Evolutionary conservation across 257 asterid genomes (phyloP), one percentile per base, ranked within the genome.

Genomic region (Penstemon davidsonii): DNA sequence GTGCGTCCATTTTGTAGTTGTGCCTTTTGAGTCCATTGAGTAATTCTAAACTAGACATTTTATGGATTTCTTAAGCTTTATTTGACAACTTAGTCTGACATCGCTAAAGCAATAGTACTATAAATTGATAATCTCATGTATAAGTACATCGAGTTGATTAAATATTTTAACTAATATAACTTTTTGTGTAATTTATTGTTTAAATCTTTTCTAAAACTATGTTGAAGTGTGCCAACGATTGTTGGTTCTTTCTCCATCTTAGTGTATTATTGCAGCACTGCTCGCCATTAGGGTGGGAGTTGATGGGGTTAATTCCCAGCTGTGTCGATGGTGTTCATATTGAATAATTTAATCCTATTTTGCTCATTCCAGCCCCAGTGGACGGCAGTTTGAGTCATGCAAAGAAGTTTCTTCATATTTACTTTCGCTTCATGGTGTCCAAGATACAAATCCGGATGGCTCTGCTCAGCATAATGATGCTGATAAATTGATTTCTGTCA

Each of bases 371-470:
- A 91, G 97, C 91, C 97, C 97, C 58, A 81, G 77, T 69, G 97
- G 96, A 81, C 86, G 75, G 72, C 87, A 88, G 69, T 91, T 88
- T 68, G 84, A 73, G 56, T 73, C 93, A 37, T 91, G 96, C 87
- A 88, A 84, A 75, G 97, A 87, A 61, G 87, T 79, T 69, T 81
- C 96, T 53, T 79, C 87, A 5, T 88, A 88, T 74, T 76, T 91
- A 76, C 83, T 74, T 62, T 73, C 88, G 77, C 85, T 85, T 74
- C 81, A 63, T 73, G 87, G 87, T 63, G 57, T 81, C 69, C 83
- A 74, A 66, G 81, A 76, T 70, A 68, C 88, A 67, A 67, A 73
- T 67, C 57, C 45, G 44, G 64, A 18, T 43, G 33, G 45, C 49
- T 36, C 41, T 71, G 61, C 70, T 25, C 85, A 72, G 43, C 69